A percentile compares a stretch with the other conserved stretches of the same genome.
Evolutionary conservation across 768 basidiomycete genomes (phyloP).

Genomic region (Podaxis rugospora): DNA sequence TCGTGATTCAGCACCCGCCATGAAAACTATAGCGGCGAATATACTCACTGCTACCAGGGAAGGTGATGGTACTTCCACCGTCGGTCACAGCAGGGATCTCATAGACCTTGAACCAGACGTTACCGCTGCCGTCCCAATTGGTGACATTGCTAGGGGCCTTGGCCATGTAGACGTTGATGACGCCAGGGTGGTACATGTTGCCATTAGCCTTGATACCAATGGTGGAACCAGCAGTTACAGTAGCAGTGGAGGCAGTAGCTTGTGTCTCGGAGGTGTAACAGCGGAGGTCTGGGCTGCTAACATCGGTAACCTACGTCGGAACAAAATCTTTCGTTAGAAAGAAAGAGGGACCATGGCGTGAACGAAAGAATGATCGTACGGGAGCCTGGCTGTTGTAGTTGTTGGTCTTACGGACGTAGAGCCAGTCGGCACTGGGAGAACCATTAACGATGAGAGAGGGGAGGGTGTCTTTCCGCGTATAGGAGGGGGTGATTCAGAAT

Average conservation of each 20-base stretch:
- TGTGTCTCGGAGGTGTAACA: constrained; percentile 40
- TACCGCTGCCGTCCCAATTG: constrained; percentile 34
- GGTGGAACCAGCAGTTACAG: constrained; percentile 39
- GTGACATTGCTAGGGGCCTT: constrained; percentile 39
- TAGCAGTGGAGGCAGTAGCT: constrained; percentile 37
- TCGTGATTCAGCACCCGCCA: neutral
- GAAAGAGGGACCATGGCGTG: neutral
- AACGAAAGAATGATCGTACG: constrained; percentile 16
- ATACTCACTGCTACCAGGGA: constrained; percentile 29
- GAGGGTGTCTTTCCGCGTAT: constrained; percentile 17
- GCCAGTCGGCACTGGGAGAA: constrained; percentile 32
- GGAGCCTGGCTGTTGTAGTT: constrained; percentile 39
- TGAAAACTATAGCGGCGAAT: neutral
- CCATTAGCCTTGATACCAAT: constrained; percentile 38
- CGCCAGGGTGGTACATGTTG: constrained; percentile 47
- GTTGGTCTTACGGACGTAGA: constrained; percentile 40
- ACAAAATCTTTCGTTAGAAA: neutral
- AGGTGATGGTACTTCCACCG: constrained; percentile 33
- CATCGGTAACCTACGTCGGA: constrained; percentile 34
- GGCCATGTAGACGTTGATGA: constrained; percentile 40
- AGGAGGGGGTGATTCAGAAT: neutral
- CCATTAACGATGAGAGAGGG: constrained; percentile 38
- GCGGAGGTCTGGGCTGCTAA: constrained; percentile 41
- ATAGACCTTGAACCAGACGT: constrained; percentile 43
- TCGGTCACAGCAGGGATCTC: constrained; percentile 37